Evolutionary conservation across 805 yeast genomes (phyloP).

Genomic region (Wickerhamomyces chambardii): DNA sequence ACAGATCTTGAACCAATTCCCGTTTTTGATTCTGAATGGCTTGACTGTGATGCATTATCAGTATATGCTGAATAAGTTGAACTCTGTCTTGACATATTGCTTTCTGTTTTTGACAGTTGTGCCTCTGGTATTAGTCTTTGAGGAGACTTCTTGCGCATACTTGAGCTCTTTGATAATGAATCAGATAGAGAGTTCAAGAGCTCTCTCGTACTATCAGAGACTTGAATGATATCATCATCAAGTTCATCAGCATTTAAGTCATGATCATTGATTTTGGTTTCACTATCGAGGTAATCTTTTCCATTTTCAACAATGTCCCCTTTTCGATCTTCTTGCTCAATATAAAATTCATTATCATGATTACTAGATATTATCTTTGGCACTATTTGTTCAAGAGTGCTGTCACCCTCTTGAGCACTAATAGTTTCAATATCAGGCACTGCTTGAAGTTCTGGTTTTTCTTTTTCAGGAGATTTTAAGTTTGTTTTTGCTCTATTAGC

Average conservation of each 20-base stretch:
- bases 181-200: no score
- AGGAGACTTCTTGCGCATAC: neutral
- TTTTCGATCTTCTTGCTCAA: no score
- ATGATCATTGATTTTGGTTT: no score
- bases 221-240: neutral
- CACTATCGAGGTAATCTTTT: no score
- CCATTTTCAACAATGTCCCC: neutral
- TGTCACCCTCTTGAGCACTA: neutral
- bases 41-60: neutral
- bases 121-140: neutral
- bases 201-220: neutral
- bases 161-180: neutral
- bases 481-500: conserved; percentile 20
- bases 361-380: no score
- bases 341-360: no score
- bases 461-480: neutral
- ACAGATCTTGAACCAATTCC: neutral
- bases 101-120: neutral
- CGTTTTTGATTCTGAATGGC: neutral
- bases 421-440: no score
- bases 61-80: neutral
- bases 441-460: no score
- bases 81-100: neutral
- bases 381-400: neutral
- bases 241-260: neutral